Evolutionary conservation across 768 basidiomycete species (phyloP).

Genomic region (Glaciozyma martinii): DNA sequence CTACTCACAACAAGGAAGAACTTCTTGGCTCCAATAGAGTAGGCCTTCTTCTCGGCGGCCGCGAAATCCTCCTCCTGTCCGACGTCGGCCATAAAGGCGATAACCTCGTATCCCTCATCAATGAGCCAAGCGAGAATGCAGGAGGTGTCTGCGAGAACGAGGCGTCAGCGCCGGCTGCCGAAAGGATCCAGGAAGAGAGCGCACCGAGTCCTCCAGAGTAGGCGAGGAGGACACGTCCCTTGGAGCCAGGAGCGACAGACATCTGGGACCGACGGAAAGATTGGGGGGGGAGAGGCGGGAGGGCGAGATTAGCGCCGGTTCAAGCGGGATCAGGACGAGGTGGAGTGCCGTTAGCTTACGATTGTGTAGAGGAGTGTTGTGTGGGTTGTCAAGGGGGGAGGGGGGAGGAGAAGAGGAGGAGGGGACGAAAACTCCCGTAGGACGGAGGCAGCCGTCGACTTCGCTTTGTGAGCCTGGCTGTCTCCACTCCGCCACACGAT

Average conservation of each 20-base stretch:
- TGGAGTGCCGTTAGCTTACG: no score
- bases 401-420: no score
- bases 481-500: no score
- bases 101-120: constrained; percentile 94
- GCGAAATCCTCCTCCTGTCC: constrained; percentile 71
- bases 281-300: no score
- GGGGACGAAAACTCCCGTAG: no score
- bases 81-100: constrained; percentile 93
- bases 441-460: no score
- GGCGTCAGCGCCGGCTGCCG: background rate
- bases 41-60: constrained; percentile 80
- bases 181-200: constrained; percentile 35
- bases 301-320: no score
- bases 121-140: constrained; percentile 99
- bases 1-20: constrained; percentile 72
- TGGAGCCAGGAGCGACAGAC: constrained; percentile 30
- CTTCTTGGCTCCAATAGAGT: constrained; percentile 86
- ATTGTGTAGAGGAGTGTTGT: no score
- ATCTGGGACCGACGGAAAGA: no score
- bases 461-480: no score
- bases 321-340: no score
- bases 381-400: no score
- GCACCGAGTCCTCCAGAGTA: constrained; percentile 96
- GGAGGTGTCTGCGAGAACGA: constrained; percentile 67
- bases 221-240: constrained; percentile 64